Evolutionary conservation across 1,139 yeast species (phyloP).

Genomic region (Yamadazyma friedrichii): DNA sequence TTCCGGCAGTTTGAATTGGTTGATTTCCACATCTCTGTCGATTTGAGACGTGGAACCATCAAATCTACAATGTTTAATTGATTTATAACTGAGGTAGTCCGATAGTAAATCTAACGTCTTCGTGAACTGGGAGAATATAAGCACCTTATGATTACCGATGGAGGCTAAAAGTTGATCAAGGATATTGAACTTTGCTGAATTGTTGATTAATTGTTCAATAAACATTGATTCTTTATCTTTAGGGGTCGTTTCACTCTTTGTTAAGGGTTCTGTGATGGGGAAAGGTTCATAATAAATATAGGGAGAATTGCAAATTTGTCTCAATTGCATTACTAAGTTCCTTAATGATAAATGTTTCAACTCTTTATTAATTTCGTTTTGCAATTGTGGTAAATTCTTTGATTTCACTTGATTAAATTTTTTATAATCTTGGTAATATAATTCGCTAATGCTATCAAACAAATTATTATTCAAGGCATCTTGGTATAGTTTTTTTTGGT

Average conservation of each 20-base stretch:
- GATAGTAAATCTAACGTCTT: slow-evolving; percentile 71
- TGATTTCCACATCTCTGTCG: slow-evolving; percentile 65
- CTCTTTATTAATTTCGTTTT: slow-evolving; percentile 17
- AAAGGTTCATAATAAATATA: slow-evolving; percentile 82
- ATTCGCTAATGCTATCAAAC: slow-evolving; percentile 29
- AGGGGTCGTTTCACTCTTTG: slow-evolving; percentile 23
- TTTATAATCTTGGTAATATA: slow-evolving; percentile 17
- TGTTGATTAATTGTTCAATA: slow-evolving; percentile 35
- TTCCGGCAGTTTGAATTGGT: slow-evolving; percentile 43
- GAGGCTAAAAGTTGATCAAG: slow-evolving; percentile 55
- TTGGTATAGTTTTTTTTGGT: slow-evolving; percentile 65
- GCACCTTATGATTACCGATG: slow-evolving; percentile 53
- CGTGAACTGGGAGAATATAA: slow-evolving; percentile 85
- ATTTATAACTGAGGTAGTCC: slow-evolving; percentile 53
- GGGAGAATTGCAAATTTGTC: slow-evolving; percentile 85
- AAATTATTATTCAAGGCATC: slow-evolving; percentile 53
- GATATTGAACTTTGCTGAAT: slow-evolving; percentile 72
- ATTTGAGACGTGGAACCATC: slow-evolving; percentile 74
- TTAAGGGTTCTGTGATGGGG: slow-evolving; percentile 27
- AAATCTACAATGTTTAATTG: slow-evolving; percentile 54
- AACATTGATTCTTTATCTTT: slow-evolving; percentile 17
- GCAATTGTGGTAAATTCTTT: slow-evolving; percentile 8
- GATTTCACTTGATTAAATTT: slow-evolving; percentile 13
- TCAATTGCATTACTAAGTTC: slow-evolving; percentile 75
- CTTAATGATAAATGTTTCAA: slow-evolving; percentile 40